phyloP scores from a whole-genome alignment of 2,329 filamentous ascomycete genomes.

The Colletotrichum sp. region DNA sequence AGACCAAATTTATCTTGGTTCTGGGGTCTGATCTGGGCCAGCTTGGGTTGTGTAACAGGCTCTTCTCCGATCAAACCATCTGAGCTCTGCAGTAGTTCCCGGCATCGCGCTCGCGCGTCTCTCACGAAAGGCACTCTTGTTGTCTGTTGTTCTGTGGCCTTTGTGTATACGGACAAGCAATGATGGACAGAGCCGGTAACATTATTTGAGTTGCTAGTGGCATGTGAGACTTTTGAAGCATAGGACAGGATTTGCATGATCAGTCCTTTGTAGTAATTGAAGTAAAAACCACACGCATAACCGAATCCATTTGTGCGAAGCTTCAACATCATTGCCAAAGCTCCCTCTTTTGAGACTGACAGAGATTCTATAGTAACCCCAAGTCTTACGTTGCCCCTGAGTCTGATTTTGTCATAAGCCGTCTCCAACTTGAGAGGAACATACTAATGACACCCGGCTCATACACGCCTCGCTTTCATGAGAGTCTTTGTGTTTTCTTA shows the following conservation, averaged over 20 bases:
- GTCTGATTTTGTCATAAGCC: not conserved
- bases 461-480: not conserved
- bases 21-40: not conserved
- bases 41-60: not conserved
- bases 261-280: rapidly evolving
- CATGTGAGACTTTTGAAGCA: rapidly evolving
- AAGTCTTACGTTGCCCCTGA: not conserved
- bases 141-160: not conserved
- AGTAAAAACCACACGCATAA: not conserved
- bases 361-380: not conserved
- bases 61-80: not conserved
- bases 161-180: not conserved
- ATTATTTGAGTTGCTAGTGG: rapidly evolving
- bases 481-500: not conserved
- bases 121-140: not conserved
- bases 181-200: not conserved
- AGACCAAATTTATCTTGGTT: too few relatives aligned
- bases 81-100: not conserved
- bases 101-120: not conserved
- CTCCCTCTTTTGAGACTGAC: not conserved
- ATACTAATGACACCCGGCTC: not conserved
- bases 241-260: rapidly evolving
- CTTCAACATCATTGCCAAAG: not conserved
- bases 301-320: not conserved
- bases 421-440: rapidly evolving